Conservation (phyloP, 345 rosid genomes). For the Corymbia maculata region DNA sequence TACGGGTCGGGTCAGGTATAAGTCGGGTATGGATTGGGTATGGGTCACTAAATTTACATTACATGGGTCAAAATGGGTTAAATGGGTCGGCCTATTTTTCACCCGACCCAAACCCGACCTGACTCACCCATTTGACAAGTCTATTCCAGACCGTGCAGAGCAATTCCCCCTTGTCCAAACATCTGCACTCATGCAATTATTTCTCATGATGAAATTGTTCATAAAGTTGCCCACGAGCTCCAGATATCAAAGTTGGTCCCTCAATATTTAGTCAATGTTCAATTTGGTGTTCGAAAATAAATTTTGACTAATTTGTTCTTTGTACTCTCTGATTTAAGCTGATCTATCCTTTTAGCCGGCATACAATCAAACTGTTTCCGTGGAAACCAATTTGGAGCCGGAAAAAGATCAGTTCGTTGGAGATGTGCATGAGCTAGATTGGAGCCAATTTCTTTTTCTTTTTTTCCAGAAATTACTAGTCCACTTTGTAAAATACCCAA, state of each 20-base stretch:
- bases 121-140: no score
- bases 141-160: not conserved
- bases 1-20: no score
- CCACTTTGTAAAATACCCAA: not conserved
- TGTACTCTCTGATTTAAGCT: not conserved
- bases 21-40: no score
- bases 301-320: not conserved
- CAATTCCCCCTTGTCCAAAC: not conserved
- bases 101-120: no score
- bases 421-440: not conserved
- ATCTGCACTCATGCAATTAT: not conserved
- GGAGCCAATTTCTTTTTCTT: not conserved
- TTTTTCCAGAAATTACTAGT: not conserved
- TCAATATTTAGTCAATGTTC: not conserved
- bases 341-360: not conserved
- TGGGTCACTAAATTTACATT: no score
- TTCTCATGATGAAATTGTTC: not conserved
- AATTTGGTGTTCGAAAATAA: not conserved
- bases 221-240: not conserved
- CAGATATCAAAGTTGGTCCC: not conserved
- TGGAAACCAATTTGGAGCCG: not conserved
- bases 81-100: no score
- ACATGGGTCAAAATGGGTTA: no score
- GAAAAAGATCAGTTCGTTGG: not conserved
- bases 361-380: not conserved